Evolutionary conservation across 805 yeast species (phyloP), one percentile per base, ranked within the genome.

Genomic region (Candida anglica): DNA sequence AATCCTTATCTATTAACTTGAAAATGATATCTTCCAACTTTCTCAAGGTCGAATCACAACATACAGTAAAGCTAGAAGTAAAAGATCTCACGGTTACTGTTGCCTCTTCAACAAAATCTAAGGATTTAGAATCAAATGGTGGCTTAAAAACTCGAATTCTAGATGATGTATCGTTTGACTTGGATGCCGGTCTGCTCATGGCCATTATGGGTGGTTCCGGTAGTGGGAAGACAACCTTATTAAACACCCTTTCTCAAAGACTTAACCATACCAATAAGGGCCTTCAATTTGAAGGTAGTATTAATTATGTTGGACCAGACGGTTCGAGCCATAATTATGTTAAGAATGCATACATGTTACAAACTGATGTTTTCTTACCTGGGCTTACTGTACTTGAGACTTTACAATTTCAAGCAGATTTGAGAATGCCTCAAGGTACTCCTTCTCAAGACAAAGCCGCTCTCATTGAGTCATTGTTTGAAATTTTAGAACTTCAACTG

Each of bases 141-240:
- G 17, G 13, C 7, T 11, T 10, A 20, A 30, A 15, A 17, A 20
- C 28, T 22, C 33, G 39, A 25, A 61, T 66, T 18, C 42, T 66
- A 18, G 52, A 65, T 35, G 50, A 75, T 18, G 63, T 85, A 30
- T 75, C 84, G 2, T 69, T 84, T 39, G 77, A 76, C 32, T 63
- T 84, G 8, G 72, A 75, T 0, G 53, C 73, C 10, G 84, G 86
- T 13, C 64, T 81, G 7, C 56, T 87, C 24, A 69, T 86, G 56
- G 94, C 94, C 5, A 82, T 86, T 7, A 72, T 87, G 63, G 96
- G 95, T 2, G 91, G 95, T 0, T 81, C 89, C 0, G 95, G 95
- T 0, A 77, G 87, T 3, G 95, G 95, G 3, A 86, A 87, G 49
- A 86, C 95, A 0, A 84, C 95, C 0, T 53, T 86, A 28, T 60